These are phyloP conservation scores for Xylaria acuta DNA, from an alignment of 495 filamentous ascomycete species.

Conservation along the genomic window DNA sequence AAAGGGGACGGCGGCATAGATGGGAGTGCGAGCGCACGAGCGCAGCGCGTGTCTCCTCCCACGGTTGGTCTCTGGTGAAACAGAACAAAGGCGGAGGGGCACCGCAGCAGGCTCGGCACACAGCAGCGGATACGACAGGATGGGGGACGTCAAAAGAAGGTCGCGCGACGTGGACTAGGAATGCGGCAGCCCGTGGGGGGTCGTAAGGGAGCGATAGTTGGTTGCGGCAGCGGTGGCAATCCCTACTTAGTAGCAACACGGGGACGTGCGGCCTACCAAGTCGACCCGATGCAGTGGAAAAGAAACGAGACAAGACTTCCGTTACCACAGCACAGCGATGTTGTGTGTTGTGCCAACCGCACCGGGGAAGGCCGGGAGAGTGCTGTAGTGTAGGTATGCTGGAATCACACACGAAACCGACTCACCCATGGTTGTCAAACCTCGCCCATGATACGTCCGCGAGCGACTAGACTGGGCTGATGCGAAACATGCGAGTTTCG, in stretches of 20 bases:
- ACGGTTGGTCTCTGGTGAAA: conserved; percentile 33
- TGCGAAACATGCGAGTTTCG: conserved; percentile 12
- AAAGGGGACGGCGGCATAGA: conserved; percentile 26
- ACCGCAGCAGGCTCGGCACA: conserved; percentile 20
- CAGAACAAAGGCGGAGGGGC: conserved; percentile 16
- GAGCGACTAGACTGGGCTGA: conserved; percentile 22
- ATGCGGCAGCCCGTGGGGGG: conserved; percentile 8
- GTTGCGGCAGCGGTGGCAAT: not conserved
- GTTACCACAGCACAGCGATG: no score
- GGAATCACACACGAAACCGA: conserved; percentile 22
- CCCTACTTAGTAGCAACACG: not conserved
- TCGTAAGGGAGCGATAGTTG: not conserved
- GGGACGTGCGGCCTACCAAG: not conserved
- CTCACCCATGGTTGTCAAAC: conserved; percentile 42
- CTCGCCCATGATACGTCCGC: conserved; percentile 40
- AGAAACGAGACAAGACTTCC: not conserved
- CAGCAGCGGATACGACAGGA: conserved; percentile 16
- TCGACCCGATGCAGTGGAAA: conserved; percentile 7
- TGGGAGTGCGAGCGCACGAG: conserved; percentile 18
- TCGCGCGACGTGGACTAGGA: conserved; percentile 1
- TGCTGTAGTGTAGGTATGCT: no score
- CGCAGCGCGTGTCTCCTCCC: conserved; percentile 14
- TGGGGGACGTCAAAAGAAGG: conserved; percentile 15
- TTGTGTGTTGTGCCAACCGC: no score
- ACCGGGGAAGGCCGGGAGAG: no score